Evolutionary conservation across 2,329 filamentous ascomycete genomes (phyloP).

Genomic region (Xylaria sp.): DNA sequence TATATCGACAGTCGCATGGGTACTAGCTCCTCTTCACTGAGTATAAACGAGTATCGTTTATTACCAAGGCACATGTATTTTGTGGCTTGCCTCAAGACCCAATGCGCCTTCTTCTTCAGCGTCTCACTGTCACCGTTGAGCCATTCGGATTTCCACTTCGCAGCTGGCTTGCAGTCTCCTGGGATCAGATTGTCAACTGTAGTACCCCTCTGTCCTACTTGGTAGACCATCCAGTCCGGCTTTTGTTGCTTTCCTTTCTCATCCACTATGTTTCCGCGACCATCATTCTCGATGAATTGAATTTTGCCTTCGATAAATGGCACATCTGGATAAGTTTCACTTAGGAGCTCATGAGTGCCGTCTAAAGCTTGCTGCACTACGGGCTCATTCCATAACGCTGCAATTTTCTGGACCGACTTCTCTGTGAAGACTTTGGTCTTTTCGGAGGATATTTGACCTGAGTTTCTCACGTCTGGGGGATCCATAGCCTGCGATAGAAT

Average conservation of each 20-base stretch:
- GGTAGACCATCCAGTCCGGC: background rate
- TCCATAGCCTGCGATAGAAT: background rate
- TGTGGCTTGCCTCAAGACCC: slow-evolving; percentile 14
- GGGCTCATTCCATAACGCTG: no score
- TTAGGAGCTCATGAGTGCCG: background rate
- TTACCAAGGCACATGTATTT: background rate
- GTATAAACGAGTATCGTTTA: background rate
- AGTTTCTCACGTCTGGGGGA: no score
- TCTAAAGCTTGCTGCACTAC: background rate
- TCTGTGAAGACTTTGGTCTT: background rate
- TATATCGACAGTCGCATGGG: background rate
- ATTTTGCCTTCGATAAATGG: background rate
- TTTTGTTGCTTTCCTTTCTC: background rate
- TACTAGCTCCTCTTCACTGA: background rate
- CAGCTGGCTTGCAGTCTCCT: slow-evolving; percentile 24
- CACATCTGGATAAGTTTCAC: background rate
- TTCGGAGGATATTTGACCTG: background rate
- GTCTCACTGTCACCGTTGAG: background rate
- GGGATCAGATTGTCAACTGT: slow-evolving; percentile 14
- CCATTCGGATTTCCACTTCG: slow-evolving; percentile 29
- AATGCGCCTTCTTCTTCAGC: background rate
- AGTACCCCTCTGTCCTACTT: background rate
- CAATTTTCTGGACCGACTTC: background rate
- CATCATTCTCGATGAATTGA: background rate
- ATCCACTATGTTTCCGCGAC: background rate